Conservation (phyloP, 495 filamentous ascomycete species). For the Penicillium macrosclerotiorum region DNA sequence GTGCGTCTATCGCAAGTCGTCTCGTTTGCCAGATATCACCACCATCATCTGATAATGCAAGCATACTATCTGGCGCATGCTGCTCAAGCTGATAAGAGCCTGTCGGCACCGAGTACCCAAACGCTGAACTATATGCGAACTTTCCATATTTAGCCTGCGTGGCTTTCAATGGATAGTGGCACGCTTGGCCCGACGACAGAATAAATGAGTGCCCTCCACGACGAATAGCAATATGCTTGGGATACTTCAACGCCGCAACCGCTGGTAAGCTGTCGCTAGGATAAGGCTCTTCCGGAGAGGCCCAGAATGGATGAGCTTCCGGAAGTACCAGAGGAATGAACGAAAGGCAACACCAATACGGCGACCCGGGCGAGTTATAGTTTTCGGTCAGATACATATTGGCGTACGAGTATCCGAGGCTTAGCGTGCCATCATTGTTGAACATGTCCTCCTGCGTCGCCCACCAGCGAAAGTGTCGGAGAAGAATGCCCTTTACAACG, state of each 20-base stretch:
- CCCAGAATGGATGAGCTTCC: slow-evolving; percentile 32
- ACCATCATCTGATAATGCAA: slow-evolving; percentile 75
- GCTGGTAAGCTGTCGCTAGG: slow-evolving; percentile 52
- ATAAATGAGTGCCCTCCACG: slow-evolving; percentile 68
- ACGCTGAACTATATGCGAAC: slow-evolving; percentile 72
- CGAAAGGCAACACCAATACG: slow-evolving; percentile 49
- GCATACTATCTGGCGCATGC: slow-evolving; percentile 68
- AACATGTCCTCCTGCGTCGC: slow-evolving; percentile 70
- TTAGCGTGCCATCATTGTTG: slow-evolving; percentile 68
- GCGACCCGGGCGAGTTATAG: slow-evolving; percentile 73
- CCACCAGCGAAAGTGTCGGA: slow-evolving; percentile 78
- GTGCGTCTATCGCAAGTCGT: slow-evolving; percentile 55
- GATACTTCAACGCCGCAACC: slow-evolving; percentile 58
- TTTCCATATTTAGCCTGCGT: slow-evolving; percentile 80
- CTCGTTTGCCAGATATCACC: slow-evolving; percentile 79
- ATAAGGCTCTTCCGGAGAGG: slow-evolving; percentile 58
- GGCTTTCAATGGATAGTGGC: slow-evolving; percentile 74
- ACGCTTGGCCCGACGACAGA: slow-evolving; percentile 71
- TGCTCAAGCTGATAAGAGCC: slow-evolving; percentile 75
- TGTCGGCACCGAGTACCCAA: slow-evolving; percentile 73
- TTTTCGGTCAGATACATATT: slow-evolving; percentile 77
- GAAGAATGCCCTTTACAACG: slow-evolving; percentile 70
- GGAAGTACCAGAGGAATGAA: slow-evolving; percentile 62
- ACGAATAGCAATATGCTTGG: slow-evolving; percentile 62
- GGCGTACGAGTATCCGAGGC: slow-evolving; percentile 73